These are phyloP conservation scores for Cucurbitaria berberidis DNA, from an alignment of 2,329 filamentous ascomycete species.

Conservation along the genomic window DNA sequence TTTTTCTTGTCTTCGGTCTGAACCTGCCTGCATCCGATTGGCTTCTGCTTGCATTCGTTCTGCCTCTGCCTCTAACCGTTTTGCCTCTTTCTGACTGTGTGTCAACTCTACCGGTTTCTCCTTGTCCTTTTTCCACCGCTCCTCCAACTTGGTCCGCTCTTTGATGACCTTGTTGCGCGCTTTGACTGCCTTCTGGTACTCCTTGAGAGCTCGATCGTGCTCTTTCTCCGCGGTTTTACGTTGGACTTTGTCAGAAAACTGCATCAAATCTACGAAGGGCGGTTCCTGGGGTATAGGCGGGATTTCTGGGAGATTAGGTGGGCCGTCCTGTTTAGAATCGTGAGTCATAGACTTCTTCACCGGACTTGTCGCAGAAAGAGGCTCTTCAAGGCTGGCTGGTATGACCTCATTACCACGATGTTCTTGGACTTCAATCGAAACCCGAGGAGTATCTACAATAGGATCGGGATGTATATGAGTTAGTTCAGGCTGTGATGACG, in stretches of 20 bases:
- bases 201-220: slow-evolving; percentile 65
- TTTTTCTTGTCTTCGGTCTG: slow-evolving; percentile 16
- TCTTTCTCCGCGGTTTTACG: slow-evolving; percentile 74
- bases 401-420: slow-evolving; percentile 48
- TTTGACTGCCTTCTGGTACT: slow-evolving; percentile 70
- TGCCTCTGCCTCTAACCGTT: slow-evolving; percentile 32
- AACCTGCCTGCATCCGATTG: slow-evolving; percentile 8
- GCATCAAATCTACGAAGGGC: slow-evolving; percentile 61
- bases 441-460: slow-evolving; percentile 46
- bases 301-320: slow-evolving; percentile 52
- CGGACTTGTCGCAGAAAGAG: slow-evolving; percentile 27
- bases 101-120: slow-evolving; percentile 17
- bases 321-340: slow-evolving; percentile 2
- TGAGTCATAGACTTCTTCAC: slow-evolving; percentile 1
- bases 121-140: slow-evolving; percentile 50
- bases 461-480: slow-evolving; percentile 16
- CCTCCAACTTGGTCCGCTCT: slow-evolving; percentile 66
- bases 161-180: slow-evolving; percentile 68
- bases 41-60: slow-evolving; percentile 10
- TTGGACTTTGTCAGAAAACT: slow-evolving; percentile 67
- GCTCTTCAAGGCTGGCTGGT: slow-evolving; percentile 37
- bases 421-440: slow-evolving; percentile 58
- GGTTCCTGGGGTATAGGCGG: slow-evolving; percentile 62
- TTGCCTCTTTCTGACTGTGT: slow-evolving; percentile 21
- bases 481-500: slow-evolving; percentile 19